A percentile compares a stretch with the other conserved stretches of the same genome.
phyloP scores from a whole-genome alignment of 148 eudicot genomes.

The Rhododendron ovatum region DNA sequence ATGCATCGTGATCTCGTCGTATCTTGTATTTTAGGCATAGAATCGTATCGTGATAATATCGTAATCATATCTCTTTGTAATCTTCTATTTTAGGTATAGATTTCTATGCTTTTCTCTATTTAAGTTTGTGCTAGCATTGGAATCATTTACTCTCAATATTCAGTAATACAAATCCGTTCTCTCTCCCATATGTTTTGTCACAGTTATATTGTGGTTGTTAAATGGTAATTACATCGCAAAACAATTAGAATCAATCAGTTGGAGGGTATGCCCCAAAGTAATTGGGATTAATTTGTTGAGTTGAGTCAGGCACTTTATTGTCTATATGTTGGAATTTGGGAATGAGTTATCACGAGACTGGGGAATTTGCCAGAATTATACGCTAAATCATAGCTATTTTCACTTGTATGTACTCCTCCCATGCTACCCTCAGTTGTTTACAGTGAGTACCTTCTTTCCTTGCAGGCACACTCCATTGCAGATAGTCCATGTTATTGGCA shows the following conservation, averaged over 20 bases:
- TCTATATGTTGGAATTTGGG: not conserved
- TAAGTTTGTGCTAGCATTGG: too few relatives aligned
- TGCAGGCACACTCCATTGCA: conserved; percentile 79
- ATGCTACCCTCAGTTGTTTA: not conserved
- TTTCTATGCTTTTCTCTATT: too few relatives aligned
- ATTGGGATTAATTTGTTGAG: not conserved
- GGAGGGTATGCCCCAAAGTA: not conserved
- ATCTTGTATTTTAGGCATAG: too few relatives aligned
- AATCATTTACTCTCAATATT: too few relatives aligned
- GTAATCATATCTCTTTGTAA: too few relatives aligned
- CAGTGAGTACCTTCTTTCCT: conserved; percentile 13
- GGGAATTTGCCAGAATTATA: not conserved
- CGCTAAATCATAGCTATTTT: not conserved
- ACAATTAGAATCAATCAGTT: not conserved
- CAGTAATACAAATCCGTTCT: too few relatives aligned
- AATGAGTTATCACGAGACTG: conserved; percentile 8
- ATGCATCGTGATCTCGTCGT: too few relatives aligned
- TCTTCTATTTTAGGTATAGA: too few relatives aligned
- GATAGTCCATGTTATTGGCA: conserved; percentile 67
- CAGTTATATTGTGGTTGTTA: not conserved
- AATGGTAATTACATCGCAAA: not conserved
- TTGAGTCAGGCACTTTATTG: not conserved
- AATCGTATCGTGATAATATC: too few relatives aligned
- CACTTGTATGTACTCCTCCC: not conserved
- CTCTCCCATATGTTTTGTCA: too few relatives aligned